Conservation (phyloP, 768 basidiomycete species). For the Coprinellus aureogranulatus region DNA sequence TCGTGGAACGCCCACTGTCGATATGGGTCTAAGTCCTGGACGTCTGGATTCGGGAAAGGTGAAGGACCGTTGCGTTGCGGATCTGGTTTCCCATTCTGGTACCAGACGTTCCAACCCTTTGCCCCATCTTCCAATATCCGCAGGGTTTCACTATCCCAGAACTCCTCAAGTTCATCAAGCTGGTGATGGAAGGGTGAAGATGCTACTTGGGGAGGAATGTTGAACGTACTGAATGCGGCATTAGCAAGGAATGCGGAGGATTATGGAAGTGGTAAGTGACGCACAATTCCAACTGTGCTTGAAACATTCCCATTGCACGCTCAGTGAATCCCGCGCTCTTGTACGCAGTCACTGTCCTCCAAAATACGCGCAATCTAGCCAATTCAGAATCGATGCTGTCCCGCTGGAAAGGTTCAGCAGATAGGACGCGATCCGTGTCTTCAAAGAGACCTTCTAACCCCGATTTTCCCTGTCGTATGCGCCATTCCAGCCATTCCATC, state of each 20-base stretch:
- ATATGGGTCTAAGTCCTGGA: constrained; percentile 57
- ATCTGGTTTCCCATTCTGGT: constrained; percentile 41
- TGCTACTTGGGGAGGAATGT: constrained; percentile 46
- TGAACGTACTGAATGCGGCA: constrained; percentile 49
- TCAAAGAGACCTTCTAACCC: constrained; percentile 54
- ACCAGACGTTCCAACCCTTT: constrained; percentile 69
- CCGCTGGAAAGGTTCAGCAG: constrained; percentile 30
- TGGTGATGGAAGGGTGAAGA: constrained; percentile 43
- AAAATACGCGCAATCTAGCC: constrained; percentile 59
- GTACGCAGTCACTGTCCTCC: constrained; percentile 64
- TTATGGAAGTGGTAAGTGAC: constrained; percentile 19
- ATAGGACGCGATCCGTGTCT: constrained; percentile 48
- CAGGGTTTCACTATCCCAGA: constrained; percentile 82
- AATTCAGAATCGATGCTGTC: constrained; percentile 44
- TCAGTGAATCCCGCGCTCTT: constrained; percentile 72
- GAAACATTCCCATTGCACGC: constrained; percentile 73
- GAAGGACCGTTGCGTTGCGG: neutral
- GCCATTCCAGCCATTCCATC: constrained; percentile 83
- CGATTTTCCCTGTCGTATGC: constrained; percentile 44
- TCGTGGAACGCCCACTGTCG: constrained; percentile 65
- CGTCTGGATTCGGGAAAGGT: constrained; percentile 8
- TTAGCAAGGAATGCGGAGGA: neutral
- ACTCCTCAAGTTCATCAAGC: constrained; percentile 66
- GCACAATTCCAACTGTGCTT: constrained; percentile 82
- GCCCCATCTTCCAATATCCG: constrained; percentile 69